Evolutionary conservation across 371 early-diverging fungal species (phyloP).

Genomic region (Actinomortierella ambigua): DNA sequence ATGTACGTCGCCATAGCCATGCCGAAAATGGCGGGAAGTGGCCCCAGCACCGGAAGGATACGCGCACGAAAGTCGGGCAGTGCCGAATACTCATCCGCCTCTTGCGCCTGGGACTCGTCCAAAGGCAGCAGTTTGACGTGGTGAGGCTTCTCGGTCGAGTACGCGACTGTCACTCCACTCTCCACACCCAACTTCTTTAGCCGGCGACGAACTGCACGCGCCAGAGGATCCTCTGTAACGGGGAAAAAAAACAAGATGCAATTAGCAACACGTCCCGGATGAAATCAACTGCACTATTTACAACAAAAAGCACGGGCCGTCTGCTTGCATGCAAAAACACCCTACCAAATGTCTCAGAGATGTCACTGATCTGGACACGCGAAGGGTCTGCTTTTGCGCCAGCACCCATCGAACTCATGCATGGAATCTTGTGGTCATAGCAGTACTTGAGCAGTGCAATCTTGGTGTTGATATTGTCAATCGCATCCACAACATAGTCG

Average conservation of each 20-base stretch:
- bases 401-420: slow-evolving; percentile 94
- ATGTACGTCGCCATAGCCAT: slow-evolving; percentile 89
- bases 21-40: slow-evolving; percentile 94
- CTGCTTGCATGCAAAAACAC: neutral
- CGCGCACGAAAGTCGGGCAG: slow-evolving; percentile 89
- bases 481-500: slow-evolving; percentile 87
- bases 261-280: neutral
- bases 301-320: neutral
- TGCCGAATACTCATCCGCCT: slow-evolving; percentile 87
- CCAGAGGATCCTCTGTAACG: slow-evolving; percentile 87
- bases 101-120: slow-evolving; percentile 78
- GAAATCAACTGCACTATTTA: neutral
- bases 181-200: slow-evolving; percentile 75
- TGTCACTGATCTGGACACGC: slow-evolving; percentile 93
- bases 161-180: slow-evolving; percentile 84
- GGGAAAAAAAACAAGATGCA: neutral
- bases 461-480: slow-evolving; percentile 95
- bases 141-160: slow-evolving; percentile 91
- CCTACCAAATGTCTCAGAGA: slow-evolving; percentile 87
- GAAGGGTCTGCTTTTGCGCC: slow-evolving; percentile 95
- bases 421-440: slow-evolving; percentile 65
- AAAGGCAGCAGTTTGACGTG: slow-evolving; percentile 81
- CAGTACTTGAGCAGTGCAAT: slow-evolving; percentile 88
- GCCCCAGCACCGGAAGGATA: slow-evolving; percentile 86
- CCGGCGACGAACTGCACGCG: slow-evolving; percentile 79